Base-by-base conservation (phyloP, 2,329 filamentous ascomycete species). In the Geosmithia putterillii region DNA sequence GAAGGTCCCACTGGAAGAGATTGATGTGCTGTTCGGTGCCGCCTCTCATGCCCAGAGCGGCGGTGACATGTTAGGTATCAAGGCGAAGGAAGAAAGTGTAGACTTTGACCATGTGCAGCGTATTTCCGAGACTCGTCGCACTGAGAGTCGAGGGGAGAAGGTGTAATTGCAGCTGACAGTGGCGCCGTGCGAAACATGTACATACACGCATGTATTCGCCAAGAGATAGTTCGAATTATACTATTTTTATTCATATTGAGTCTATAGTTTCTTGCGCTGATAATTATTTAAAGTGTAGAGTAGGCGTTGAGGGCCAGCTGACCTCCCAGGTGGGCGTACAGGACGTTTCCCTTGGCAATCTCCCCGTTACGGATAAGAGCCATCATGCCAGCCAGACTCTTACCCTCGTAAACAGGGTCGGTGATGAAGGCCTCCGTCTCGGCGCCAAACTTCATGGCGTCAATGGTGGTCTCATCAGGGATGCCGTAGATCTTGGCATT, bases 381-480 rank as follows among this genome's bases (percentile, higher is more conserved):
- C 50, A 85, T 74, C 79, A 86, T 71, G 0, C 81, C 82, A 4
- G 80, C 80, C 57, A 86, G 62, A 51, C 76, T 83, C 71, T 86
- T 86, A 1, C 83, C 83, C 61, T 85, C 81, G 53, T 86, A 86
- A 2, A 86, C 82, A 0, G 81, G 82, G 54, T 86, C 82, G 0
- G 81, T 86, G 48, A 86, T 82, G 51, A 86, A 79, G 0, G 74
- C 82, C 63, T 86, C 83, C 1, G 76, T 83, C 46, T 65, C 58
- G 0, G 82, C 82, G 5, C 76, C 79, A 54, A 83, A 79, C 57
- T 72, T 73, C 55, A 86, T 86, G 0, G 81, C 81, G 25, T 77
- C 77, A 41, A 81, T 69, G 1, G 82, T 86, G 52, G 65, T 63
- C 56, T 75, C 62, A 50, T 83, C 78, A 0, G 81, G 79, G 45